Percentiles rank a stretch among this genome's conserved stretches.
Evolutionary conservation across 257 asterid species (phyloP).

Genomic region (Gynochthodes officinalis): DNA sequence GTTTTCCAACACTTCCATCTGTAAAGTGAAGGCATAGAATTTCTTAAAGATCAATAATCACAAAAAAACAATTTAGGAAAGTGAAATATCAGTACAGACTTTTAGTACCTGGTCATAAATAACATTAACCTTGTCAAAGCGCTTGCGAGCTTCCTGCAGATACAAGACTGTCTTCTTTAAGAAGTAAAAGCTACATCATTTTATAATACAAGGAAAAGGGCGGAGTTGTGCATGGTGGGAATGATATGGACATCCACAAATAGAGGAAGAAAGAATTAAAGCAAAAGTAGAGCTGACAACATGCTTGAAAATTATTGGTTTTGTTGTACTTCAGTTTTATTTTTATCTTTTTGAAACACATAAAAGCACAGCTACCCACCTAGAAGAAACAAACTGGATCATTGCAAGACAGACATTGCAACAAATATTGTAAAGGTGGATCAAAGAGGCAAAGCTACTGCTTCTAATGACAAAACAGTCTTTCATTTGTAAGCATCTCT

Average conservation of each 20-base stretch:
- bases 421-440: neutral
- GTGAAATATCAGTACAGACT: neutral
- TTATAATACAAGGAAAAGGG: neutral
- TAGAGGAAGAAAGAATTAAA: neutral
- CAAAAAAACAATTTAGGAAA: neutral
- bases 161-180: constrained; percentile 20
- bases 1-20: neutral
- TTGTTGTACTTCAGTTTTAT: neutral
- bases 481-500: neutral
- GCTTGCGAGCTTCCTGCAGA: constrained; percentile 95
- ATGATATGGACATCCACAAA: neutral
- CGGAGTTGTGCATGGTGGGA: neutral
- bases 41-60: constrained; percentile 1
- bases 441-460: neutral
- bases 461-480: neutral
- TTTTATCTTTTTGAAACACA: neutral
- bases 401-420: neutral
- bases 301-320: neutral
- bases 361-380: neutral
- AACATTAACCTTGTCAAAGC: constrained; percentile 90
- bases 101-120: constrained; percentile 77
- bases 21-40: neutral
- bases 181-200: neutral
- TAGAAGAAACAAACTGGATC: neutral
- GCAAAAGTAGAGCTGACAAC: neutral